Percentiles rank a stretch among this genome's conserved stretches.
Conservation (phyloP, 805 yeast species). For the Lachancea kluyveri region DNA sequence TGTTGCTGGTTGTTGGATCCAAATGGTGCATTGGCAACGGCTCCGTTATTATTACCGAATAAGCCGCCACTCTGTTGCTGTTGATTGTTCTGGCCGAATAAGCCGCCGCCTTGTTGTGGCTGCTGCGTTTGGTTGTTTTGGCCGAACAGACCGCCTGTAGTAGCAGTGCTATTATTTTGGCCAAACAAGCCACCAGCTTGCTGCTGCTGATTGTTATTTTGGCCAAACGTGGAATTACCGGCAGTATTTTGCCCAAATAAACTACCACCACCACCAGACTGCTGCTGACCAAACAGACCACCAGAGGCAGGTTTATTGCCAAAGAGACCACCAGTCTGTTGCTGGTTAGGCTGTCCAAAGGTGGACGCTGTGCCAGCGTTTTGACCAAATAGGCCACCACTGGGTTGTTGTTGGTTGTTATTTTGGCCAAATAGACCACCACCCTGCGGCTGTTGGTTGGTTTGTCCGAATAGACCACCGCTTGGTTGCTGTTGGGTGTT, state of each 20-base stretch:
- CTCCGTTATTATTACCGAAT: slow-evolving; percentile 27
- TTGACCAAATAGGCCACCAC: slow-evolving; percentile 40
- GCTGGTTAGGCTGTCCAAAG: too few species aligned
- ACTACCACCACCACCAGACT: slow-evolving; percentile 24
- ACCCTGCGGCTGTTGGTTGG: too few species aligned
- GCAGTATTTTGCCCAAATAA: slow-evolving; percentile 36
- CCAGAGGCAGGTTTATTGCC: slow-evolving; percentile 24
- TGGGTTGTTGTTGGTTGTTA: slow-evolving; percentile 12
- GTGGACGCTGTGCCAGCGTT: slow-evolving; percentile 17
- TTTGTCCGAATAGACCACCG: slow-evolving; percentile 29
- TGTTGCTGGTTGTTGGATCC: too few species aligned
- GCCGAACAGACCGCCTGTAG: slow-evolving; percentile 34
- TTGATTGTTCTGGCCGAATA: slow-evolving; percentile 35
- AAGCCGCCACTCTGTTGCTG: slow-evolving; percentile 24
- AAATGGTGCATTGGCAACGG: too few species aligned
- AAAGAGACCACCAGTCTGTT: slow-evolving; percentile 31
- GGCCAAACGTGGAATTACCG: slow-evolving; percentile 32
- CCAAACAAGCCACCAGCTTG: slow-evolving; percentile 33
- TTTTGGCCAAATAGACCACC: slow-evolving; percentile 30
- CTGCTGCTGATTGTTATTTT: slow-evolving; percentile 20
- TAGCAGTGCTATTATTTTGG: slow-evolving; percentile 15
- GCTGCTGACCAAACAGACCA: slow-evolving; percentile 24
- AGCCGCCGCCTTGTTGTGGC: slow-evolving; percentile 25
- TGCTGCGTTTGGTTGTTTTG: slow-evolving; percentile 17
- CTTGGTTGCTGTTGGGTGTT: slow-evolving; percentile 15